Conservation (phyloP, 257 asterid species). For the Nicotiana otophora region DNA sequence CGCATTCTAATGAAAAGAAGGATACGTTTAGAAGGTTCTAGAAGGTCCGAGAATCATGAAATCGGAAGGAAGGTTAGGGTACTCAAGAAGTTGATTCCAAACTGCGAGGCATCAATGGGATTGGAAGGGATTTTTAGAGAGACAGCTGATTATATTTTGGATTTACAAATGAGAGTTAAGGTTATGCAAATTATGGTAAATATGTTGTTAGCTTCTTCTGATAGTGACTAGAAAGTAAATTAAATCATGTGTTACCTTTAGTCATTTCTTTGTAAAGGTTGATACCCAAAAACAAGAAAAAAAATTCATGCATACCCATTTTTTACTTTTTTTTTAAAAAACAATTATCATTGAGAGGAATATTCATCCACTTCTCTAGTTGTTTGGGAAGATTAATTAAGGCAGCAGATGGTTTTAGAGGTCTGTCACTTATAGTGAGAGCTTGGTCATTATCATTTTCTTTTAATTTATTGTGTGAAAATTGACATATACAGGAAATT, state of each 20-base stretch:
- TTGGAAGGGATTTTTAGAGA: conserved; percentile 46
- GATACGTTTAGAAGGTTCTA: conserved; percentile 22
- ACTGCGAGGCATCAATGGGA: conserved; percentile 28
- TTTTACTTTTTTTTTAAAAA: no score
- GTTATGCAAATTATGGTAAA: conserved; percentile 54
- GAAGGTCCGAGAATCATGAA: conserved; percentile 6
- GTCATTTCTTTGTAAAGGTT: neutral
- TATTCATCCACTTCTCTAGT: no score
- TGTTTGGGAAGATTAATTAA: neutral
- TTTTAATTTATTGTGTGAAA: neutral
- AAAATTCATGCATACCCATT: neutral
- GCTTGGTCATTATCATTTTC: neutral
- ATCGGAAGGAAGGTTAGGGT: conserved; percentile 41
- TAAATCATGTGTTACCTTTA: neutral
- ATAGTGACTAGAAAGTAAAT: neutral
- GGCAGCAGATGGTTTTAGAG: neutral
- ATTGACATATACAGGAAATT: neutral
- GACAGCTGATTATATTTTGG: conserved; percentile 58
- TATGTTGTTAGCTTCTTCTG: conserved; percentile 23
- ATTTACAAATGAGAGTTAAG: conserved; percentile 43
- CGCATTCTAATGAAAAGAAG: conserved; percentile 34
- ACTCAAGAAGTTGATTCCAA: conserved; percentile 56
- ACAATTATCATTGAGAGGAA: neutral
- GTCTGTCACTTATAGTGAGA: neutral
- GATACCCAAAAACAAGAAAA: neutral